These are phyloP conservation scores for Dactylorhiza incarnata DNA, from an alignment of 106 monocot species.

Conservation along the genomic window DNA sequence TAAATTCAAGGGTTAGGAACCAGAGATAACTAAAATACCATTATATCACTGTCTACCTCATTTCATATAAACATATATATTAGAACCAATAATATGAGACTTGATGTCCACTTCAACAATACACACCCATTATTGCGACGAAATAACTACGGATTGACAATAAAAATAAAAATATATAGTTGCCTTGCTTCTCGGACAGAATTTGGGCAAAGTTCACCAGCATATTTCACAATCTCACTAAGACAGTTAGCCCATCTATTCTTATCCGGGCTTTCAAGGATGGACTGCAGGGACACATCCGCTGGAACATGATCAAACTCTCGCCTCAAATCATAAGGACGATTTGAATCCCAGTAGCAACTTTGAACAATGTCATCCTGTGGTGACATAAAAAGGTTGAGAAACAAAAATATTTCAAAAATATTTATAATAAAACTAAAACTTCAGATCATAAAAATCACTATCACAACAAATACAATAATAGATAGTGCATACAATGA, in stretches of 20 bases:
- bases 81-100: not conserved
- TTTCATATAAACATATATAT: not conserved
- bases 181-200: constrained; percentile 92
- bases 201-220: constrained; percentile 82
- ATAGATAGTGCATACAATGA: not conserved
- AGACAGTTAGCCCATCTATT: constrained; percentile 94
- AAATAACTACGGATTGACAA: not conserved
- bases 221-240: constrained; percentile 92
- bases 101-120: not conserved
- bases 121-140: not conserved
- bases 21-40: too few species aligned
- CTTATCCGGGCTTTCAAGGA: constrained; percentile 89
- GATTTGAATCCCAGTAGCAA: constrained; percentile 90
- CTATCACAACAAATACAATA: not conserved
- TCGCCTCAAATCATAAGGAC: constrained; percentile 76
- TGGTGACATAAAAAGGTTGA: not conserved
- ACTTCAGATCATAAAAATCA: not conserved
- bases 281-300: constrained; percentile 79
- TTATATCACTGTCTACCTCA: too few species aligned
- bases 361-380: constrained; percentile 99
- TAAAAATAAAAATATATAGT: constrained; percentile 14
- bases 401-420: not conserved
- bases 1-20: too few species aligned
- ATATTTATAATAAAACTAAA: not conserved
- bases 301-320: constrained; percentile 80